Evolutionary conservation across 352 stramenopile genomes (phyloP).

Genomic region (Pythium oligandrum): DNA sequence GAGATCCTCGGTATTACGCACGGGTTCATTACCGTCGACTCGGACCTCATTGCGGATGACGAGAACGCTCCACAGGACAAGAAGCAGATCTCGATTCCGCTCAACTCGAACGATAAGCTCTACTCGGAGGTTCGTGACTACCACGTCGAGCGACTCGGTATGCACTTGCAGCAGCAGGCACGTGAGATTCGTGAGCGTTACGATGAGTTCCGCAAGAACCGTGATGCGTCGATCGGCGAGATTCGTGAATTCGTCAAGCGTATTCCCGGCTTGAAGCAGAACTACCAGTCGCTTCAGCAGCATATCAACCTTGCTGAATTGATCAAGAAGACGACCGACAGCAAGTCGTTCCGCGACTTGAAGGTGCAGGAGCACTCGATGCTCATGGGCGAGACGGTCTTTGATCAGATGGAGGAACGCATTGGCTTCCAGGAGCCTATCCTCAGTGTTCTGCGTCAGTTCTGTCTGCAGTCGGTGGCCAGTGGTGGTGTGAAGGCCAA

Average conservation of each 20-base stretch:
- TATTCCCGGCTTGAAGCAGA: slow-evolving; percentile 92
- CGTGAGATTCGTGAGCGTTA: slow-evolving; percentile 93
- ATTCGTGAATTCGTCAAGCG: slow-evolving; percentile 99
- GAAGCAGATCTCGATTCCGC: slow-evolving; percentile 86
- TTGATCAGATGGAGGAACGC: slow-evolving; percentile 94
- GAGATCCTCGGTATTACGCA: slow-evolving; percentile 94
- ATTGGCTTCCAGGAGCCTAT: slow-evolving; percentile 92
- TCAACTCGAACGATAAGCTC: slow-evolving; percentile 95
- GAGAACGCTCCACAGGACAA: slow-evolving; percentile 28
- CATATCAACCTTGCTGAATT: slow-evolving; percentile 97
- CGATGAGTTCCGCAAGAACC: slow-evolving; percentile 94
- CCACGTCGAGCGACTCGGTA: slow-evolving; percentile 95
- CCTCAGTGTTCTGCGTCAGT: slow-evolving; percentile 86
- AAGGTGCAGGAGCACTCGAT: slow-evolving; percentile 95
- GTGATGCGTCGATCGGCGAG: slow-evolving; percentile 95
- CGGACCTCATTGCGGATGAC: slow-evolving; percentile 73
- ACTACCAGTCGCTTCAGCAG: slow-evolving; percentile 94
- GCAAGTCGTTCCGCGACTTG: slow-evolving; percentile 90
- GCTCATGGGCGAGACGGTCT: slow-evolving; percentile 94
- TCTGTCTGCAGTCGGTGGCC: slow-evolving; percentile 93
- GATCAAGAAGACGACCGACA: slow-evolving; percentile 93
- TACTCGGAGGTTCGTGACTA: slow-evolving; percentile 96
- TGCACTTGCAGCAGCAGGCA: slow-evolving; percentile 95
- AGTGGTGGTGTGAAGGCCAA: slow-evolving; percentile 92
- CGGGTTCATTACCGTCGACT: slow-evolving; percentile 80